Conservation (phyloP, 257 asterid species). For the Thymus quinquecostatus region DNA sequence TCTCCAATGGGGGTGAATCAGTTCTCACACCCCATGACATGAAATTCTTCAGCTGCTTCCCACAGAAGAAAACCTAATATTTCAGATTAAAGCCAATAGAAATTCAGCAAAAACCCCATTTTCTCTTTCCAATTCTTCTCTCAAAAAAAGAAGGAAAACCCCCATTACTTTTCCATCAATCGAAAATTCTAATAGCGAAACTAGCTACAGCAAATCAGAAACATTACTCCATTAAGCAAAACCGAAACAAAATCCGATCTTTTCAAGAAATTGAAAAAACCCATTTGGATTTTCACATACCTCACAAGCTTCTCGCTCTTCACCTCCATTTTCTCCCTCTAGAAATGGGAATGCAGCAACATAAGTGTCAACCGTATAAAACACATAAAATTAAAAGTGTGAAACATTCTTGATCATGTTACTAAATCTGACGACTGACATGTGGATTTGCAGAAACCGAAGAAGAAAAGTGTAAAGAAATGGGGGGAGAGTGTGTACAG, state of each 20-base stretch:
- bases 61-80: conserved; percentile 76
- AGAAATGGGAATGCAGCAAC: conserved; percentile 27
- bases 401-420: conserved; percentile 43
- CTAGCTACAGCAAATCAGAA: conserved; percentile 7
- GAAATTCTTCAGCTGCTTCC: conserved; percentile 51
- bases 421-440: conserved; percentile 33
- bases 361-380: conserved; percentile 16
- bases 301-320: conserved; percentile 82
- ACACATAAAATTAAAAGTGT: conserved; percentile 29
- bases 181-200: not conserved
- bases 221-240: conserved; percentile 22
- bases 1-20: conserved; percentile 46
- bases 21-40: conserved; percentile 57
- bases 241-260: conserved; percentile 29
- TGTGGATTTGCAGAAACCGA: conserved; percentile 27
- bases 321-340: conserved; percentile 51
- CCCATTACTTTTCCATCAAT: not conserved
- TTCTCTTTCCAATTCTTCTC: too few relatives aligned
- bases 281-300: conserved; percentile 39
- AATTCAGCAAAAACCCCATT: conserved; percentile 28
- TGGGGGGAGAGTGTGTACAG: conserved; percentile 19
- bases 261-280: conserved; percentile 13
- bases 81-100: conserved; percentile 30
- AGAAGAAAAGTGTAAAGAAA: conserved; percentile 16
- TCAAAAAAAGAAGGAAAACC: not conserved